Percentiles rank a stretch among this genome's conserved stretches.
Evolutionary conservation across 768 basidiomycete species (phyloP).

Genomic region (Boletales sp.): DNA sequence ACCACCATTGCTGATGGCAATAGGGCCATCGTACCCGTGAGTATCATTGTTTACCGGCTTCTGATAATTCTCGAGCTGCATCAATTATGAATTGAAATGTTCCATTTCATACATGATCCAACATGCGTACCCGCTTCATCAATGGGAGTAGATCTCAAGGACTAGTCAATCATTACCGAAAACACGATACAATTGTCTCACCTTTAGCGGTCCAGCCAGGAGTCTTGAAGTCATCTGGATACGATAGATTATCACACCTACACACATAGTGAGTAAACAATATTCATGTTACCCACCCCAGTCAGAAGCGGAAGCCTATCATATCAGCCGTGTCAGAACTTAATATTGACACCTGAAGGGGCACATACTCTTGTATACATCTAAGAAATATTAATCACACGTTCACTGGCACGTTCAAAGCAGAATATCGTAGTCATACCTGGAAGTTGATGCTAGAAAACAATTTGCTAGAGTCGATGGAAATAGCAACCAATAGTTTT

Average conservation of each 20-base stretch:
- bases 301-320: conserved; percentile 62
- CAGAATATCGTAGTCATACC: conserved; percentile 4
- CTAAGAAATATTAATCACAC: conserved; percentile 12
- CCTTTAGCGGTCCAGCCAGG: conserved; percentile 66
- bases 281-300: conserved; percentile 47
- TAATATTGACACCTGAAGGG: not conserved
- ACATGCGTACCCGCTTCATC: conserved; percentile 55
- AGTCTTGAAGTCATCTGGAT: conserved; percentile 66
- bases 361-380: conserved; percentile 61
- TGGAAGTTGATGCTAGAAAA: conserved; percentile 65
- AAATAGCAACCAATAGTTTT: not conserved
- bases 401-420: not conserved
- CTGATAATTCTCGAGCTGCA: conserved; percentile 71
- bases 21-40: conserved; percentile 72
- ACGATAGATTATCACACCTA: not conserved
- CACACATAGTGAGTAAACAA: not conserved
- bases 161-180: not conserved
- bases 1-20: conserved; percentile 70
- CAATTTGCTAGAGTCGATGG: not conserved
- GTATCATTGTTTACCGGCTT: conserved; percentile 64
- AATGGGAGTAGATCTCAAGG: conserved; percentile 59
- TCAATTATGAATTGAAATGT: not conserved
- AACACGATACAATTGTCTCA: conserved; percentile 19
- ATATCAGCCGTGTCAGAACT: not conserved
- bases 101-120: not conserved